Evolutionary conservation across 345 rosid genomes (phyloP).

Genomic region (Bruguiera parviflora): DNA sequence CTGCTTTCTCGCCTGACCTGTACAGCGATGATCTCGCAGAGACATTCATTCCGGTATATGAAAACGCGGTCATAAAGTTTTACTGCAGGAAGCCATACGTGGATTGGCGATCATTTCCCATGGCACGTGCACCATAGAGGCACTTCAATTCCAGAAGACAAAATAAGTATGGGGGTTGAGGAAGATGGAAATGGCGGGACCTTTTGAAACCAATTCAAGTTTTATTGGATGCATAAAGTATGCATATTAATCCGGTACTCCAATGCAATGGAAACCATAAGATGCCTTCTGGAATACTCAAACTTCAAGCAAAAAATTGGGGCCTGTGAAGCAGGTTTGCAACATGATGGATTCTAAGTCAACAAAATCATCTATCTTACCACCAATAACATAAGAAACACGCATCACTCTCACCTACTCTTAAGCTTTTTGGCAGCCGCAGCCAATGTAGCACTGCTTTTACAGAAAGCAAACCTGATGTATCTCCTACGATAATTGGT

Average conservation of each 20-base stretch:
- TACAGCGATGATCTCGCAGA: slow-evolving; percentile 8
- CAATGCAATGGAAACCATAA: slow-evolving; percentile 11
- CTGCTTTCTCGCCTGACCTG: slow-evolving; percentile 20
- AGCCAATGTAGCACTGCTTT: slow-evolving; percentile 40
- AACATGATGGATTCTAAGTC: too few relatives aligned
- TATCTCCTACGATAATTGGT: slow-evolving; percentile 30
- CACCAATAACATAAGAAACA: background rate
- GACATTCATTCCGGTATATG: slow-evolving; percentile 7
- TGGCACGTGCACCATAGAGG: slow-evolving; percentile 18
- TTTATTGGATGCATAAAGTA: too few relatives aligned
- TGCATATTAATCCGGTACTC: slow-evolving; percentile 1
- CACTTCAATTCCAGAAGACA: slow-evolving; percentile 18
- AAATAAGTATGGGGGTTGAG: slow-evolving; percentile 16
- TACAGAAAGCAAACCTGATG: slow-evolving; percentile 59
- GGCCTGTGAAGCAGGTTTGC: too few relatives aligned
- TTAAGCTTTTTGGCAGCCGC: slow-evolving; percentile 45
- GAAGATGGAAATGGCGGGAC: slow-evolving; percentile 14
- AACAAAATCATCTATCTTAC: background rate
- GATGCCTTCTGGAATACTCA: background rate
- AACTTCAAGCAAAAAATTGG: background rate
- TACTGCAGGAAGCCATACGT: slow-evolving; percentile 3
- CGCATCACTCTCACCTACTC: background rate
- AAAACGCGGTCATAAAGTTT: slow-evolving; percentile 5
- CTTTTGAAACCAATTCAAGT: slow-evolving; percentile 7
- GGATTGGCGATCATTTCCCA: slow-evolving; percentile 4